These are phyloP conservation scores for Oryza rufipogon DNA, from an alignment of 176 grass and related monocot genomes.

Conservation along the genomic window DNA sequence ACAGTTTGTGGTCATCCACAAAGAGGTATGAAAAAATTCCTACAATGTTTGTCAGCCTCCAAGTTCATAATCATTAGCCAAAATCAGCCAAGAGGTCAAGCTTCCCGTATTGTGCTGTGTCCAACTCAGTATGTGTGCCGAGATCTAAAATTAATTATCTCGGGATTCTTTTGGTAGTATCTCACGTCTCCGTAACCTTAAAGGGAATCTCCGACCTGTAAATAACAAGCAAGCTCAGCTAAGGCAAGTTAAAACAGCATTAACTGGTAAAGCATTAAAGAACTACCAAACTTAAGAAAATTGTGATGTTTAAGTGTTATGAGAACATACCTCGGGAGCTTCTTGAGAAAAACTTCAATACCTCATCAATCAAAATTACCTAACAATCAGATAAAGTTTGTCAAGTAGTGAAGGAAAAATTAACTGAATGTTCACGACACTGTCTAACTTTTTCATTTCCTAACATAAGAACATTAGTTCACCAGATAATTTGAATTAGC, in stretches of 20 bases:
- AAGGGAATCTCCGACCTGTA: slow-evolving; percentile 33
- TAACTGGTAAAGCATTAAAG: not conserved
- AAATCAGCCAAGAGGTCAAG: slow-evolving; percentile 16
- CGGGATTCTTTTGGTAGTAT: slow-evolving; percentile 60
- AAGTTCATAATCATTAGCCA: slow-evolving; percentile 26
- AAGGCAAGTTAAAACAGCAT: slow-evolving; percentile 2
- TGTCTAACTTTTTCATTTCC: not conserved
- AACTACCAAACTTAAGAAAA: not conserved
- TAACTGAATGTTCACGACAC: not conserved
- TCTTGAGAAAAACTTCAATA: slow-evolving; percentile 76
- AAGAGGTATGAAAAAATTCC: slow-evolving; percentile 12
- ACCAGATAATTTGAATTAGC: slow-evolving; percentile 3
- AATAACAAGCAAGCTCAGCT: slow-evolving; percentile 22
- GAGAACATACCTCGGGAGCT: slow-evolving; percentile 57
- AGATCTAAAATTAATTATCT: slow-evolving; percentile 45
- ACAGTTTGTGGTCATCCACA: not conserved
- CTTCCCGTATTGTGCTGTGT: slow-evolving; percentile 5
- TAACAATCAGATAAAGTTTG: slow-evolving; percentile 34
- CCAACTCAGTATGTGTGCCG: slow-evolving; percentile 3
- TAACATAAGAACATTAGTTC: not conserved
- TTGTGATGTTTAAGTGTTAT: not conserved
- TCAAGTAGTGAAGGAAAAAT: slow-evolving; percentile 15
- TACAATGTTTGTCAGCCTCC: slow-evolving; percentile 29
- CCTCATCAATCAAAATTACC: slow-evolving; percentile 77
- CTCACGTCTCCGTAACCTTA: slow-evolving; percentile 52